Percentiles rank a stretch among this genome's conserved stretches.
These are phyloP conservation scores for Metschnikowia amazonensis DNA, from an alignment of 805 yeast genomes.

Conservation along the genomic window DNA sequence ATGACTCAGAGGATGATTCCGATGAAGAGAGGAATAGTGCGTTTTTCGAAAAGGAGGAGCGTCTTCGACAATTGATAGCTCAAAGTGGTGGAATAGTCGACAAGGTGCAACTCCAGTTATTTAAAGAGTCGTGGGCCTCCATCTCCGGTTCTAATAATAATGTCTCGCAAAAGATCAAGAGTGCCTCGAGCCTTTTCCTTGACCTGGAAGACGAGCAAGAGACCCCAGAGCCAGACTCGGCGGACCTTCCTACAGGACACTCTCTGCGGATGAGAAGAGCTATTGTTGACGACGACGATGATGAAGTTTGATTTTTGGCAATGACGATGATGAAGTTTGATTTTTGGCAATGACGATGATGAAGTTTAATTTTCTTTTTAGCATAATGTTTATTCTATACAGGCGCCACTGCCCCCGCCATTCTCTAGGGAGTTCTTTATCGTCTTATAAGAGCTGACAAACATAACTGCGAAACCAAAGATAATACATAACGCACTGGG, in stretches of 20 bases:
- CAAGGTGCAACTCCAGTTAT: slow-evolving; percentile 15
- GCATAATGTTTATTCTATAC: slow-evolving; percentile 34
- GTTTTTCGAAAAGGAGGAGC: slow-evolving; percentile 56
- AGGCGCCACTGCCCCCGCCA: slow-evolving; percentile 44
- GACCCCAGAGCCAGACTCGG: not conserved
- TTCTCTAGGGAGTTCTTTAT: slow-evolving; percentile 41
- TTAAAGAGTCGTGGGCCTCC: slow-evolving; percentile 17
- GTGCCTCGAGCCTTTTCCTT: slow-evolving; percentile 16
- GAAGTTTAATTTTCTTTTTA: slow-evolving; percentile 7
- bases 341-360: slow-evolving; percentile 25
- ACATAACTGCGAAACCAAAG: slow-evolving; percentile 76
- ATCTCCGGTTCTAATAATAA: slow-evolving; percentile 5
- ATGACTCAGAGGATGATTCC: slow-evolving; percentile 60
- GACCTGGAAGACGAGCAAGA: slow-evolving; percentile 16
- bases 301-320: too few relatives aligned
- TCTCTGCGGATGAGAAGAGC: slow-evolving; percentile 13
- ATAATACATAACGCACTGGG: slow-evolving; percentile 58
- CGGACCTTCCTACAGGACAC: not conserved
- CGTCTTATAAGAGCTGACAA: slow-evolving; percentile 76
- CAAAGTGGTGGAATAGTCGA: slow-evolving; percentile 39
- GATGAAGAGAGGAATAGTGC: slow-evolving; percentile 51
- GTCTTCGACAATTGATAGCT: slow-evolving; percentile 38
- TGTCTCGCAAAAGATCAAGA: slow-evolving; percentile 10
- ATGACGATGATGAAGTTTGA: slow-evolving; percentile 23
- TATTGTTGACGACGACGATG: slow-evolving; percentile 22